Percentiles rank a stretch among this genome's conserved stretches.
These are phyloP conservation scores for Tolypocladium ovalisporum DNA, from an alignment of 2,329 filamentous ascomycete species.

Conservation along the genomic window DNA sequence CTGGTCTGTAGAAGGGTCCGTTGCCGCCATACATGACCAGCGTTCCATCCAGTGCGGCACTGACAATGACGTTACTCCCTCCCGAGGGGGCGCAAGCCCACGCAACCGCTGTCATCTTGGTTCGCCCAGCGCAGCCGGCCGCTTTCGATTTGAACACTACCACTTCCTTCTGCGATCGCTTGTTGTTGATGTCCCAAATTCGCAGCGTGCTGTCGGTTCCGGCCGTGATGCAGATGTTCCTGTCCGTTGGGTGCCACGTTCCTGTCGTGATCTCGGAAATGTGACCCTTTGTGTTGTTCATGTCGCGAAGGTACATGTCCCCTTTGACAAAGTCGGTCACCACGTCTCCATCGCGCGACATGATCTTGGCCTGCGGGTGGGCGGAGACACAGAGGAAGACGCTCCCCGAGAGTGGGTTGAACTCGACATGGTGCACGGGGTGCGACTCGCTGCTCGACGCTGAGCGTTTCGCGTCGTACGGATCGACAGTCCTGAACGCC, in stretches of 20 bases:
- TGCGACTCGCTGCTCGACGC: conserved; percentile 70
- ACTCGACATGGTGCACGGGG: conserved; percentile 74
- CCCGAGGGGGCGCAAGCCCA: conserved; percentile 74
- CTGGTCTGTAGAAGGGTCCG: conserved; percentile 72
- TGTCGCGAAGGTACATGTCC: conserved; percentile 95
- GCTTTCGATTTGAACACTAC: conserved; percentile 91
- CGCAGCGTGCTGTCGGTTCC: conserved; percentile 91
- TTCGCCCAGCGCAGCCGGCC: conserved; percentile 79
- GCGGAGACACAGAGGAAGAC: conserved; percentile 81
- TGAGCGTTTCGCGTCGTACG: conserved; percentile 61
- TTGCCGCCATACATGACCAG: conserved; percentile 88
- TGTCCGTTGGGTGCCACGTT: conserved; percentile 82
- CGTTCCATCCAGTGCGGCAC: conserved; percentile 78
- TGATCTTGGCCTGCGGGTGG: conserved; percentile 79
- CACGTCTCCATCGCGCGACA: conserved; percentile 80
- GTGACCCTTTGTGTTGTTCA: conserved; percentile 96
- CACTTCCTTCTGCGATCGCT: conserved; percentile 81
- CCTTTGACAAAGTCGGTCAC: conserved; percentile 88
- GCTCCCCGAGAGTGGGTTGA: conserved; percentile 71
- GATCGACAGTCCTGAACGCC: conserved; percentile 87
- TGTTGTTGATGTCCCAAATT: conserved; percentile 94
- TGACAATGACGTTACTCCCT: conserved; percentile 67
- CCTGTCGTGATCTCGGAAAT: conserved; percentile 84
- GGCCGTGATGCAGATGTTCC: conserved; percentile 77
- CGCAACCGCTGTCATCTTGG: conserved; percentile 83